Evolutionary conservation across 768 basidiomycete genomes (phyloP).

Genomic region (Suillus spraguei): DNA sequence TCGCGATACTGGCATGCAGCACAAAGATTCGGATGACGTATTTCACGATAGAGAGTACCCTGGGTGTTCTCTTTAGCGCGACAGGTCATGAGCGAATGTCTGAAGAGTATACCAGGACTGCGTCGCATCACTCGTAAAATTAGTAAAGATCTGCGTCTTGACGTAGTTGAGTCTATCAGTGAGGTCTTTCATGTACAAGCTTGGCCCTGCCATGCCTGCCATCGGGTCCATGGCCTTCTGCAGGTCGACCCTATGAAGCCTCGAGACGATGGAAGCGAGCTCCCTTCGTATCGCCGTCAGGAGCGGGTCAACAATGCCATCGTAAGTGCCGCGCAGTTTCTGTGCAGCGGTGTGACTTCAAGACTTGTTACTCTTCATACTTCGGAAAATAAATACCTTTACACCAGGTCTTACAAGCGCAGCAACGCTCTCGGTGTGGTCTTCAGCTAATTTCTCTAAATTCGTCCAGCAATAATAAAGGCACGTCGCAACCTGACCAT

Average conservation of each 20-base stretch:
- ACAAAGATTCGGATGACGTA: constrained; percentile 87
- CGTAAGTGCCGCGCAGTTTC: constrained; percentile 55
- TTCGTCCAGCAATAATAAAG: constrained; percentile 77
- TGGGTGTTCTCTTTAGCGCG: constrained; percentile 25
- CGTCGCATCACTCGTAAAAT: constrained; percentile 73
- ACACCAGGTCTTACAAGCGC: constrained; percentile 57
- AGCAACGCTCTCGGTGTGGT: constrained; percentile 65
- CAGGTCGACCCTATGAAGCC: constrained; percentile 86
- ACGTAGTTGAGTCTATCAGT: constrained; percentile 85
- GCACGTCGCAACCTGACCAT: constrained; percentile 77
- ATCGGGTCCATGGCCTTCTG: constrained; percentile 69
- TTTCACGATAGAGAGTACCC: constrained; percentile 69
- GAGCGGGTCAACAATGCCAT: constrained; percentile 62
- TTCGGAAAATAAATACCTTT: constrained; percentile 45
- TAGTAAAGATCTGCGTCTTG: constrained; percentile 74
- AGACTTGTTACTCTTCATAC: background rate
- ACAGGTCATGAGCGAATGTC: background rate
- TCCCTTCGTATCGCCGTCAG: constrained; percentile 77
- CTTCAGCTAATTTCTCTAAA: constrained; percentile 64
- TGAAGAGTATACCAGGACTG: constrained; percentile 64
- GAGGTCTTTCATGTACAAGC: constrained; percentile 90
- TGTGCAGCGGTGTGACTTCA: constrained; percentile 24
- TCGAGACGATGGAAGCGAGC: constrained; percentile 73
- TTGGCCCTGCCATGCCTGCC: constrained; percentile 52
- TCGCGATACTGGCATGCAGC: constrained; percentile 90